Evolutionary conservation across 1,284 basidiomycete species (phyloP).

Genomic region (Microbotryum lychnidis-dioicae): DNA sequence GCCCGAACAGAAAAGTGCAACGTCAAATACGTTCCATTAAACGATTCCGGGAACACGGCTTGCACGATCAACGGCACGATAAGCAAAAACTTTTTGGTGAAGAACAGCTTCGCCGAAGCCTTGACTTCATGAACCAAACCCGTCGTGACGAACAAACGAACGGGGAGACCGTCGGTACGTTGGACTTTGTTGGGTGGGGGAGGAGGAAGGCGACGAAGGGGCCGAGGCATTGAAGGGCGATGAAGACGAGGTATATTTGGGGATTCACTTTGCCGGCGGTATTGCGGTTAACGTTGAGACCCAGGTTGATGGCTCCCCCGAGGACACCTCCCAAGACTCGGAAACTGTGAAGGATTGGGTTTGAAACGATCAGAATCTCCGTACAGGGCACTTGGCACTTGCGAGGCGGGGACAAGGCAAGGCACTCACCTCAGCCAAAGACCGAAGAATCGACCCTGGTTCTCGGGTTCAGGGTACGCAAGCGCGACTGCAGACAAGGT

Average conservation of each 20-base stretch:
- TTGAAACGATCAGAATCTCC: no score
- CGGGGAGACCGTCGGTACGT: conserved; percentile 17
- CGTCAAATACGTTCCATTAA: conserved; percentile 15
- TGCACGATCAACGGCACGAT: conserved; percentile 25
- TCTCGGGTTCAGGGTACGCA: conserved; percentile 38
- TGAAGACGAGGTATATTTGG: conserved; percentile 41
- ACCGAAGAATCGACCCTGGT: conserved; percentile 38
- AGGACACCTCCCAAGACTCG: conserved; percentile 35
- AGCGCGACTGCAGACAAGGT: conserved; percentile 27
- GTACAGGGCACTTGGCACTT: no score
- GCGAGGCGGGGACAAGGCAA: no score
- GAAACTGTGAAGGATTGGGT: conserved; percentile 13
- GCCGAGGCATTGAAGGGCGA: conserved; percentile 36
- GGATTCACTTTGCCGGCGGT: conserved; percentile 37
- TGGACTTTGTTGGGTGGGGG: conserved; percentile 19
- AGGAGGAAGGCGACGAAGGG: conserved; percentile 24
- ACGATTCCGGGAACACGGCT: conserved; percentile 23
- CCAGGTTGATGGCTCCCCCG: conserved; percentile 40
- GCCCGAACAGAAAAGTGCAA: conserved; percentile 21
- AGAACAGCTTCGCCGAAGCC: conserved; percentile 32
- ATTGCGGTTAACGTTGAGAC: conserved; percentile 37
- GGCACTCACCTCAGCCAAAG: conserved; percentile 36
- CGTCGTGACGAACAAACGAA: conserved; percentile 30
- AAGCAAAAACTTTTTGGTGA: conserved; percentile 31
- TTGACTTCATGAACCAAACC: conserved; percentile 29